Evolutionary conservation across 768 basidiomycete species (phyloP), one percentile per base, ranked within the genome.

Genomic region (Boletus bicolor): DNA sequence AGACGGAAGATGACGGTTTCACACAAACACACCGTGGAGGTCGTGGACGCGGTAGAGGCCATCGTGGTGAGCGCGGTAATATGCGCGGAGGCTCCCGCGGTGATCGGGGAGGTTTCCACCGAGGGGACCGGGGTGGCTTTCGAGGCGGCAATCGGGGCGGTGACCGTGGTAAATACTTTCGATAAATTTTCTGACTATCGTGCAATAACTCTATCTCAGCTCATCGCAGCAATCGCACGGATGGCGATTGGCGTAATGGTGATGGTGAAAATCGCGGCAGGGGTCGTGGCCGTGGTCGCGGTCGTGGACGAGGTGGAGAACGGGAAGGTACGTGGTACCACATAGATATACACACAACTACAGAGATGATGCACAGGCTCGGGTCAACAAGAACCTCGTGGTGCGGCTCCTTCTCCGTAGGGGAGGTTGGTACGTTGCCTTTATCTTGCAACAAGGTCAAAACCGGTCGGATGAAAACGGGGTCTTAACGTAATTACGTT

Each of bases 1-100:
- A 34, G 7, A 34, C 51, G 7, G 85, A 82, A 46, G 84, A 85
- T 4, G 87, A 89, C 37, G 87, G 87, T 5, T 90, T 89, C 66
- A 79, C 70, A 2, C 76, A 75, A 51, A 66, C 78, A 15, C 28
- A 44, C 5, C 70, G 82, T 8, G 77, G 78, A 47, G 77, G 79
- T 41, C 78, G 82, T 49, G 80, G 81, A 43, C 75, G 77, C 39
- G 73, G 76, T 49, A 77, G 79, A 56, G 73, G 72, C 30, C 60
- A 64, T 54, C 72, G 76, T 44, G 76, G 77, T 47, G 76, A 73
- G 54, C 75, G 77, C 49, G 79, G 79, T 47, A 64, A 68, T 24
- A 62, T 55, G 51, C 73, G 76, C 14, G 77, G 76, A 58, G 75
- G 76, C 30, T 75, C 68, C 67, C 76, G 78, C 49, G 77, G 78